Evolutionary conservation across 495 filamentous ascomycete genomes (phyloP).

Genomic region (Aspergillus cristatus): DNA sequence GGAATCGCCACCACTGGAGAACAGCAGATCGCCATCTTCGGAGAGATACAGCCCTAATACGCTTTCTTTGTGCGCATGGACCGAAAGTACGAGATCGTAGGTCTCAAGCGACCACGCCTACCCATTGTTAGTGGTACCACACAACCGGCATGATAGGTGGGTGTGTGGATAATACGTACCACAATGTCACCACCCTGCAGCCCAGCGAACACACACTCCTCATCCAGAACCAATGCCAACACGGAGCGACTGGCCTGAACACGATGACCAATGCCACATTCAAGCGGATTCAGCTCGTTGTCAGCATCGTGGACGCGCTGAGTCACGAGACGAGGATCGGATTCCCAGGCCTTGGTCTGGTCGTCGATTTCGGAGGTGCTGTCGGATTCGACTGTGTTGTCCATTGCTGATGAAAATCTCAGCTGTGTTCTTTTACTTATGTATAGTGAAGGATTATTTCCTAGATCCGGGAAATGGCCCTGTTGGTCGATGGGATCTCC

Average conservation of each 20-base stretch:
- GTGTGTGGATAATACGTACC: constrained; percentile 44
- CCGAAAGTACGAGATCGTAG: constrained; percentile 62
- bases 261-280: constrained; percentile 39
- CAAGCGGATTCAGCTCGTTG: constrained; percentile 4
- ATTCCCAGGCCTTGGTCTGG: constrained; percentile 30
- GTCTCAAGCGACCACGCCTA: constrained; percentile 80
- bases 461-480: background rate
- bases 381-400: constrained; percentile 28
- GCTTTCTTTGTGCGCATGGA: constrained; percentile 82
- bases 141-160: too few relatives aligned
- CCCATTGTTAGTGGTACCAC: constrained; percentile 8
- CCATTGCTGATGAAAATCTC: constrained; percentile 18
- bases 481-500: too few relatives aligned
- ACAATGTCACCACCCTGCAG: constrained; percentile 88
- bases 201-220: constrained; percentile 57
- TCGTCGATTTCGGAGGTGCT: constrained; percentile 31
- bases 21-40: constrained; percentile 62
- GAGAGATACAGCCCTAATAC: constrained; percentile 79
- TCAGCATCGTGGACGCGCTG: too few relatives aligned
- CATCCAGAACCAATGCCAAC: constrained; percentile 36
- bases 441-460: constrained; percentile 6
- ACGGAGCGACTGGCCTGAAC: constrained; percentile 39
- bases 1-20: constrained; percentile 90
- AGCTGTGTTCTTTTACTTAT: constrained; percentile 11
- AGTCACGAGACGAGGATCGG: constrained; percentile 21